A percentile compares a stretch with the other conserved stretches of the same genome.
These are phyloP conservation scores for Blastocystis sp. DNA, from an alignment of 352 stramenopile species.

Conservation along the genomic window DNA sequence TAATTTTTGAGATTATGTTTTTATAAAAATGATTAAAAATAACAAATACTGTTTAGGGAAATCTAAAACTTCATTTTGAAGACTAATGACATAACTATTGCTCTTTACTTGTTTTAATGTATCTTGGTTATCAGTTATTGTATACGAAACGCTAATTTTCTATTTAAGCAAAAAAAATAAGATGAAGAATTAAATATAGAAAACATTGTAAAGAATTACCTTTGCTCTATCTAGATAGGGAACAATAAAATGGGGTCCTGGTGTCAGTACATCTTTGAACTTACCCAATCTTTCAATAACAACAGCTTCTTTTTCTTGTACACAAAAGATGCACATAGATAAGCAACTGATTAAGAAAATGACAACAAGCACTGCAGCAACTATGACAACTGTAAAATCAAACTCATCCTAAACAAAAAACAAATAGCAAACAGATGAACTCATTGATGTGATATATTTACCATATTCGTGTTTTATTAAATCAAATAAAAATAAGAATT, in stretches of 20 bases:
- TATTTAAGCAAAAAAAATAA: neutral
- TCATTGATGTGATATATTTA: too few species aligned
- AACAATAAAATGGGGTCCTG: constrained; percentile 43
- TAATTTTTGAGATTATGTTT: too few species aligned
- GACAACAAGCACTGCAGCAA: too few species aligned
- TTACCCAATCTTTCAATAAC: constrained; percentile 43
- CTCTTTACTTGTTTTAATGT: constrained; percentile 38
- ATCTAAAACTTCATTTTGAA: constrained; percentile 45
- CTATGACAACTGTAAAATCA: too few species aligned
- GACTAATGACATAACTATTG: constrained; percentile 39
- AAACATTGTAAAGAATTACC: neutral
- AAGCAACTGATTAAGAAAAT: too few species aligned
- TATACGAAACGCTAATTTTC: constrained; percentile 1
- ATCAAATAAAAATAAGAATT: too few species aligned
- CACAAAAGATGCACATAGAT: constrained; percentile 38
- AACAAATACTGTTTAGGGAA: constrained; percentile 41
- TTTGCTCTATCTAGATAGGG: constrained; percentile 41
- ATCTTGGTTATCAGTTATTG: neutral
- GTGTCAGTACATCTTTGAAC: constrained; percentile 34
- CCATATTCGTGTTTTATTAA: too few species aligned
- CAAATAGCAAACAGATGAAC: too few species aligned
- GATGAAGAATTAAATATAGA: neutral
- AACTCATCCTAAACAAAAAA: too few species aligned
- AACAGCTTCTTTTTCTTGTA: constrained; percentile 43
- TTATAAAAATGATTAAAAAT: neutral